Conservation (phyloP, 2,329 filamentous ascomycete species). For the Claviceps pazoutovae region DNA sequence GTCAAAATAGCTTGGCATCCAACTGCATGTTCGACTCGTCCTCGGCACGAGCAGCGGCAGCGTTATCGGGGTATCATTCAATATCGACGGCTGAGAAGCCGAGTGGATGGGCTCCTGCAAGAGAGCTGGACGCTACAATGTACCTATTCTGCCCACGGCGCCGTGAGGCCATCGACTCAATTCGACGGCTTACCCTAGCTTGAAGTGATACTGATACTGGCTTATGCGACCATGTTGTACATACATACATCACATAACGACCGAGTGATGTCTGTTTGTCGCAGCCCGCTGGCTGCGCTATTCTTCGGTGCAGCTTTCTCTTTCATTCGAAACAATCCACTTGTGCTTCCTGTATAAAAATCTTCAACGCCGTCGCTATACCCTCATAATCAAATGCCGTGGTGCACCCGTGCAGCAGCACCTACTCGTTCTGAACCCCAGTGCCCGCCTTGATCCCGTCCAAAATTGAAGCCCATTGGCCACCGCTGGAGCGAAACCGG, state of each 20-base stretch:
- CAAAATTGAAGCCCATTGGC: conserved; percentile 34
- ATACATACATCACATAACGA: background rate
- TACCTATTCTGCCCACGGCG: too few species aligned
- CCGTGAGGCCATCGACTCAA: too few species aligned
- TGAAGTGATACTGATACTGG: background rate
- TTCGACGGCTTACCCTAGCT: too few species aligned
- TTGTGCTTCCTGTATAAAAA: background rate
- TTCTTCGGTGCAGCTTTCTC: too few species aligned
- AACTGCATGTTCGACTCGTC: background rate
- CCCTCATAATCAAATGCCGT: background rate
- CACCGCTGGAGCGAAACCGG: conserved; percentile 28
- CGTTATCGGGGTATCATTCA: background rate
- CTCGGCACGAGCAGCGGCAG: background rate
- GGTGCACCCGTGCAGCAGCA: background rate
- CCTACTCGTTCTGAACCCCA: conserved; percentile 17
- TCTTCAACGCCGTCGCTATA: background rate
- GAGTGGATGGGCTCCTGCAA: background rate
- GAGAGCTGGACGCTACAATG: background rate
- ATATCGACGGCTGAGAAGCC: background rate
- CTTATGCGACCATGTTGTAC: background rate
- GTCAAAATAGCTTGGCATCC: background rate
- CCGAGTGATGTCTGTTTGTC: background rate
- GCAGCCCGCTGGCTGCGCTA: too few species aligned
- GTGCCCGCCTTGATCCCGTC: conserved; percentile 37
- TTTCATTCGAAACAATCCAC: too few species aligned